A percentile compares a stretch with the other conserved stretches of the same genome.
phyloP scores from a whole-genome alignment of 805 yeast species.

The Naumovozyma baii region DNA sequence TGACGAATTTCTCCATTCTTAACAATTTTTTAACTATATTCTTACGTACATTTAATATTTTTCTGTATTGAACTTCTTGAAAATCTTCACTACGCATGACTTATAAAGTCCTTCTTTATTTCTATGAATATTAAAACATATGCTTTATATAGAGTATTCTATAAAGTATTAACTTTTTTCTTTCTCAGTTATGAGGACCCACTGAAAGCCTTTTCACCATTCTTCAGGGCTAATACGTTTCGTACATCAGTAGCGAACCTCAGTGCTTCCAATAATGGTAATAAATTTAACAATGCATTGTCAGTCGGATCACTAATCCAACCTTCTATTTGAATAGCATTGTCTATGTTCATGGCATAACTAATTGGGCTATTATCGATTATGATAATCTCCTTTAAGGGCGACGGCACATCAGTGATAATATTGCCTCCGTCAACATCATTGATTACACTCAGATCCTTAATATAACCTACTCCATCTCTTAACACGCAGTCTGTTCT shows the following conservation, averaged over 20 bases:
- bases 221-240: slow-evolving; percentile 59
- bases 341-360: slow-evolving; percentile 71
- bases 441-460: slow-evolving; percentile 40
- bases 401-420: slow-evolving; percentile 2
- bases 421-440: slow-evolving; percentile 25
- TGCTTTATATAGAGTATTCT: background rate
- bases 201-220: slow-evolving; percentile 37
- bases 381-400: slow-evolving; percentile 48
- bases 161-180: too few relatives aligned
- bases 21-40: background rate
- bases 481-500: slow-evolving; percentile 70
- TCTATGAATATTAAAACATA: background rate
- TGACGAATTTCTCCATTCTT: too few relatives aligned
- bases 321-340: slow-evolving; percentile 90
- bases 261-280: slow-evolving; percentile 55
- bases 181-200: too few relatives aligned
- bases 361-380: slow-evolving; percentile 91
- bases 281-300: slow-evolving; percentile 63
- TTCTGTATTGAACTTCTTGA: background rate
- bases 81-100: too few relatives aligned
- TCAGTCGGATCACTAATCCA: slow-evolving; percentile 98
- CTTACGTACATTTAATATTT: background rate
- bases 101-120: too few relatives aligned
- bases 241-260: slow-evolving; percentile 80
- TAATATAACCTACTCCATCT: slow-evolving; percentile 78